Conservation (phyloP, 129 eudicot species). For the Centaurea solstitialis region DNA sequence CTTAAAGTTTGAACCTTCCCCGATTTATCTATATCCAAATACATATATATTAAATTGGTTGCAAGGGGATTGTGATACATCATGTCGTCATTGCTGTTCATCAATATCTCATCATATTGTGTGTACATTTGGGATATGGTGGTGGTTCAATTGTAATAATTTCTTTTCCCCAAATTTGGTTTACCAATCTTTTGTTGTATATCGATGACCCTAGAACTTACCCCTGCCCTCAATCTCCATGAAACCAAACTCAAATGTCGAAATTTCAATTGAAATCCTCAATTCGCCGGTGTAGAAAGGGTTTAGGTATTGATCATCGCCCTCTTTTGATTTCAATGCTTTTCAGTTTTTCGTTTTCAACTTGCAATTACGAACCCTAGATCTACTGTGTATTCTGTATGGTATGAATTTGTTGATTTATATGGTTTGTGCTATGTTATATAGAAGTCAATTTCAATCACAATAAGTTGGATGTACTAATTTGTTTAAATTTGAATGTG, state of each 20-base stretch:
- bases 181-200: not conserved
- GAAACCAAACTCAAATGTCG: constrained; percentile 12
- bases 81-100: not conserved
- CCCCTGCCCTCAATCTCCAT: not conserved
- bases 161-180: constrained; percentile 6
- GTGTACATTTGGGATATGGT: not conserved
- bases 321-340: not conserved
- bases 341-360: not conserved
- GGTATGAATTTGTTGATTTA: constrained; percentile 7
- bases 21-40: no score
- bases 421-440: not conserved
- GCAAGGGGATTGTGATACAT: no score
- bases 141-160: not conserved
- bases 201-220: constrained; percentile 6
- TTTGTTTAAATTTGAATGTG: not conserved
- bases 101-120: not conserved
- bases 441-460: not conserved
- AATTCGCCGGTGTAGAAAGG: constrained; percentile 11
- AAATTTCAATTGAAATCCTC: constrained; percentile 1
- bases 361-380: constrained; percentile 19
- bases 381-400: constrained; percentile 14
- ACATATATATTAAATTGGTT: no score
- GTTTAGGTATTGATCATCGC: constrained; percentile 30
- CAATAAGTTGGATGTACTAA: not conserved
- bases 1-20: no score